Base-by-base conservation (phyloP, 164 flowering plant species). In the Kalanchoe fedtschenkoi region DNA sequence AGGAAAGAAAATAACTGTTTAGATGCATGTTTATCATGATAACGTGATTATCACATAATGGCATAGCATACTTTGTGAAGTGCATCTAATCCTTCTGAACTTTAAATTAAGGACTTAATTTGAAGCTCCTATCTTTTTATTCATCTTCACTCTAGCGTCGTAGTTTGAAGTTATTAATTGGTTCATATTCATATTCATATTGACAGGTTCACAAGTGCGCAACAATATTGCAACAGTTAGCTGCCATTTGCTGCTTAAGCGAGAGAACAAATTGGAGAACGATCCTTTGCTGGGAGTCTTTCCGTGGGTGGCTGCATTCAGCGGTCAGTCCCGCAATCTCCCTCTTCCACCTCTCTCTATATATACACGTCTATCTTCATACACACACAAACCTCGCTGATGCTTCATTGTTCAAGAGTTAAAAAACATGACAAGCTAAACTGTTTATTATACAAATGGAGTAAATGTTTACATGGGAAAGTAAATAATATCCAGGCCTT, bases 201-300 rank as follows among this genome's bases (percentile, higher is more conserved):
- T 67, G 15, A 61, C 72, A 93, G 97, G 97, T 90, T 64, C 97
- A 93, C 80, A 93, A 93, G 66, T 83, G 86, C 43, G 88, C 97
- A 30, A 85, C 97, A 32, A 83, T 93, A 41, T 75, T 93, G 75
- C 99, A 88, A 72, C 96, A 88, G 57, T 65, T 93, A 72, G 97
- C 99, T 58, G 92, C 96, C 65, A 64, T 87, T 13, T 93, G 99
- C 77, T 78, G 81, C 76, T 68, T 93, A 64, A 78, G 89, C 64
- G 97, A 86, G 77, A 83, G 86, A 76, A 81, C 88, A 53, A 58
- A 76, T 24, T 83, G 87, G 89, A 85, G 78, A 66, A 61, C 78
- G 46, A 61, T 85, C 58, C 84, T 90, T 64, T 68, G 76, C 66
- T 90, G 95, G 96, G 79, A 83, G 43, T 78, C 87, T 53, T 78